Conservation (phyloP, 2,329 filamentous ascomycete genomes). For the Acephala macrosclerotiorum region DNA sequence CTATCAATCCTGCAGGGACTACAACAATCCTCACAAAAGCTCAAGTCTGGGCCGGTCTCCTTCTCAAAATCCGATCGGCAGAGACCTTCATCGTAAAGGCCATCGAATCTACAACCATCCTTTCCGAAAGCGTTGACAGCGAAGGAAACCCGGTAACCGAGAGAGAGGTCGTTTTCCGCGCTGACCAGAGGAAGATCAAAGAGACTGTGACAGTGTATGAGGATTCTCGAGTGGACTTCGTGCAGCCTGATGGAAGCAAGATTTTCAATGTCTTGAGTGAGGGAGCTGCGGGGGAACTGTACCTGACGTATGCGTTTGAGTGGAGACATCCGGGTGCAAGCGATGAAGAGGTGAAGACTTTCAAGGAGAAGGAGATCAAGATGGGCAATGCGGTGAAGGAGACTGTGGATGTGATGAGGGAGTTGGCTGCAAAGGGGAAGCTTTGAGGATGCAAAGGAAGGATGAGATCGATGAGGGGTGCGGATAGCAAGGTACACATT, state of each 20-base stretch:
- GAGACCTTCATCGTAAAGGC: conserved; percentile 41
- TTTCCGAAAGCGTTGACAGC: conserved; percentile 14
- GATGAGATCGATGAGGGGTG: too few species aligned
- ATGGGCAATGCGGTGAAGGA: conserved; percentile 23
- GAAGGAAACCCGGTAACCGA: conserved; percentile 32
- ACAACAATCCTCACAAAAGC: conserved; percentile 41
- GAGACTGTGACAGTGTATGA: conserved; percentile 37
- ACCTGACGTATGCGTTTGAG: conserved; percentile 51
- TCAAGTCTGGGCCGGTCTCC: conserved; percentile 47
- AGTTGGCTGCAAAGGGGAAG: conserved; percentile 34
- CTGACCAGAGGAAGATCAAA: conserved; percentile 34
- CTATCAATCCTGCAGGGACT: conserved; percentile 46
- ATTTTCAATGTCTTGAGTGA: conserved; percentile 45
- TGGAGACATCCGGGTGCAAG: conserved; percentile 39
- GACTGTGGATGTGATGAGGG: conserved; percentile 25
- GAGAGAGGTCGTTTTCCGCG: conserved; percentile 40
- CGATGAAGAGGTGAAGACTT: conserved; percentile 19
- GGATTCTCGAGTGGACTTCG: conserved; percentile 41
- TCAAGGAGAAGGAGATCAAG: conserved; percentile 22
- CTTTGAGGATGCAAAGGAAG: background rate
- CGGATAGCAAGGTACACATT: background rate
- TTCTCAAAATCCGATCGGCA: conserved; percentile 39
- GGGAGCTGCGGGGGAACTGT: conserved; percentile 45
- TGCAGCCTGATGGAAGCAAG: conserved; percentile 32
- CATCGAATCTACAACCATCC: conserved; percentile 33